These are phyloP conservation scores for Nannochloropsis oceanica DNA, from an alignment of 108 stramenopile species.

Conservation along the genomic window DNA sequence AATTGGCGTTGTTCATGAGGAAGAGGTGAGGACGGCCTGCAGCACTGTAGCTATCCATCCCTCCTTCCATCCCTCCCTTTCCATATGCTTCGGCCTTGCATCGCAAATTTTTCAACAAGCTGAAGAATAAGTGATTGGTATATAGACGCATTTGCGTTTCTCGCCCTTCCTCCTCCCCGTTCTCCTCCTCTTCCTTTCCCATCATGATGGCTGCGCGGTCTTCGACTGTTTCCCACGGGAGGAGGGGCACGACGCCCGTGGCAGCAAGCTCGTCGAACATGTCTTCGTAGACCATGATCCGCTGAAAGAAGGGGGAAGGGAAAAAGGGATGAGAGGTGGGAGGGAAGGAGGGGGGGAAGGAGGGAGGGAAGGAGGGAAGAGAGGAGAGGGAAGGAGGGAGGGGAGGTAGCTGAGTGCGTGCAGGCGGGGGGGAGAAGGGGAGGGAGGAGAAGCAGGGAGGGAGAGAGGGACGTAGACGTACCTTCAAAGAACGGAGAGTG, in stretches of 20 bases:
- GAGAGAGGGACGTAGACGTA: background rate
- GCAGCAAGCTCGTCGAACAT: constrained; percentile 9
- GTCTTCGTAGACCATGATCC: constrained; percentile 13
- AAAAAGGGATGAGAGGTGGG: background rate
- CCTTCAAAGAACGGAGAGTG: constrained; percentile 12
- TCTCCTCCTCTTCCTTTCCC: background rate
- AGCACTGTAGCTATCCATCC: background rate
- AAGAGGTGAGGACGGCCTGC: constrained; percentile 8
- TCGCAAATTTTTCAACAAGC: constrained; percentile 2
- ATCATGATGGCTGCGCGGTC: background rate
- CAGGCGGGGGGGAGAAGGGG: background rate
- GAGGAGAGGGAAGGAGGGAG: background rate
- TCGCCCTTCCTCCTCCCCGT: background rate
- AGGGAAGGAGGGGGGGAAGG: background rate
- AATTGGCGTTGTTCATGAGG: constrained; percentile 26
- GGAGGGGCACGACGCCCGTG: background rate
- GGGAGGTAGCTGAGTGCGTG: background rate
- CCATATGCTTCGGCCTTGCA: constrained; percentile 8
- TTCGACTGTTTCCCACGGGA: constrained; percentile 20
- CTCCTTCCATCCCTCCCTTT: constrained; percentile 1
- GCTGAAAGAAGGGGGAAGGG: background rate
- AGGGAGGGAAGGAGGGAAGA: background rate
- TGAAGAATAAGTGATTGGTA: constrained; percentile 4
- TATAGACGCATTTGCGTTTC: constrained; percentile 2
- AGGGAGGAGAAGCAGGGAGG: background rate